Conservation (phyloP, 345 rosid genomes). For the Eucalyptus tenuipes region DNA sequence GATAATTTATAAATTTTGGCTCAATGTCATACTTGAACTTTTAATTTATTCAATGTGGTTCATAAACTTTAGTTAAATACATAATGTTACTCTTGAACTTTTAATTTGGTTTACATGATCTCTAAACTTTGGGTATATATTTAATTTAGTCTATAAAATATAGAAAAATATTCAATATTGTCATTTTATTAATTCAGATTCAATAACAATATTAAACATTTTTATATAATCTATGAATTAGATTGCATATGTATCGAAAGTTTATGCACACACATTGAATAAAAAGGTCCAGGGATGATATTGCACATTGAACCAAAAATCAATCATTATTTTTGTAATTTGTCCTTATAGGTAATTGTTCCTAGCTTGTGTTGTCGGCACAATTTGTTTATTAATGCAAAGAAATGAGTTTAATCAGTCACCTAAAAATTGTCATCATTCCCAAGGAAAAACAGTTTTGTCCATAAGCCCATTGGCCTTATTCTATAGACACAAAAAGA, state of each 20-base stretch:
- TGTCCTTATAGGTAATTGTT: rapidly evolving
- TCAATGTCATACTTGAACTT: rapidly evolving
- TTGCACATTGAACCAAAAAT: rapidly evolving
- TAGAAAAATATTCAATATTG: rapidly evolving
- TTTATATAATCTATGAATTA: rapidly evolving
- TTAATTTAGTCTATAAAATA: rapidly evolving
- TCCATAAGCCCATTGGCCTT: not conserved
- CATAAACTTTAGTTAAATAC: rapidly evolving
- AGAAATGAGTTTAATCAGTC: not conserved
- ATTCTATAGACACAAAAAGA: not conserved
- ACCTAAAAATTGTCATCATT: not conserved
- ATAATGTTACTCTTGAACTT: rapidly evolving
- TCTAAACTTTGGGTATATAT: rapidly evolving
- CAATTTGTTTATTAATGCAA: not conserved
- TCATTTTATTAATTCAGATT: not conserved
- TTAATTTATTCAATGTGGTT: rapidly evolving
- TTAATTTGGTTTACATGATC: rapidly evolving
- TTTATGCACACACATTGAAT: rapidly evolving
- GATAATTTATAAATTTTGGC: rapidly evolving
- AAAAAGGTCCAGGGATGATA: rapidly evolving
- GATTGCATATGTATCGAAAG: rapidly evolving
- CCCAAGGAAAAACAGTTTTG: not conserved
- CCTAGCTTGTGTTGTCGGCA: not conserved
- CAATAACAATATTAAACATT: rapidly evolving
- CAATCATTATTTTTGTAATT: rapidly evolving